Conservation (phyloP, 192 early-diverging fungal genomes). For the Coemansia sp. region DNA sequence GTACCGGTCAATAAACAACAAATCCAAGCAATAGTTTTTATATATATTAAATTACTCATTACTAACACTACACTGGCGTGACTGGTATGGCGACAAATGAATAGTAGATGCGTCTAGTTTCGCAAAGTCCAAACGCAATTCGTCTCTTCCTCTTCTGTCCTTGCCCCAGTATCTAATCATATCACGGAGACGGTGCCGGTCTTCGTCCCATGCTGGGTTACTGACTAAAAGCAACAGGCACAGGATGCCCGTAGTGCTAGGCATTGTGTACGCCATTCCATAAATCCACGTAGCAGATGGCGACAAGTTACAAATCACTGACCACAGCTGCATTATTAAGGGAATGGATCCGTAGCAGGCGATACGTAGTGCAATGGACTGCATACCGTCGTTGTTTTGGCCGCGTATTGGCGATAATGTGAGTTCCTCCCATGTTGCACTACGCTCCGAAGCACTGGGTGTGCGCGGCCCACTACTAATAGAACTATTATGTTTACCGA, state of each 20-base stretch:
- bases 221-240: conserved; percentile 17
- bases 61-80: conserved; percentile 21
- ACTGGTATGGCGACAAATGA: conserved; percentile 46
- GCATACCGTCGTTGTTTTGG: neutral
- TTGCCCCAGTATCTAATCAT: neutral
- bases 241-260: conserved; percentile 26
- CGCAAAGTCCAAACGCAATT: conserved; percentile 31
- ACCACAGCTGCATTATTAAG: conserved; percentile 22
- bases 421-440: conserved; percentile 18
- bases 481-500: neutral
- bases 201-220: conserved; percentile 25
- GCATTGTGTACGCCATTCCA: conserved; percentile 13
- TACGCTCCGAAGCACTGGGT: conserved; percentile 10
- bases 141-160: neutral
- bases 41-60: neutral
- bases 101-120: conserved; percentile 39
- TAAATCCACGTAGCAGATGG: conserved; percentile 24
- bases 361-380: conserved; percentile 15
- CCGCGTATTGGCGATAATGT: neutral
- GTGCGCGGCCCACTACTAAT: conserved; percentile 4
- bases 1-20: conserved; percentile 49
- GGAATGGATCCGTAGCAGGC: conserved; percentile 19
- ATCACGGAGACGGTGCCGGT: neutral
- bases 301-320: conserved; percentile 16
- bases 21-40: neutral